Evolutionary conservation across 345 rosid species (phyloP).

Genomic region (Nephelium lappaceum): DNA sequence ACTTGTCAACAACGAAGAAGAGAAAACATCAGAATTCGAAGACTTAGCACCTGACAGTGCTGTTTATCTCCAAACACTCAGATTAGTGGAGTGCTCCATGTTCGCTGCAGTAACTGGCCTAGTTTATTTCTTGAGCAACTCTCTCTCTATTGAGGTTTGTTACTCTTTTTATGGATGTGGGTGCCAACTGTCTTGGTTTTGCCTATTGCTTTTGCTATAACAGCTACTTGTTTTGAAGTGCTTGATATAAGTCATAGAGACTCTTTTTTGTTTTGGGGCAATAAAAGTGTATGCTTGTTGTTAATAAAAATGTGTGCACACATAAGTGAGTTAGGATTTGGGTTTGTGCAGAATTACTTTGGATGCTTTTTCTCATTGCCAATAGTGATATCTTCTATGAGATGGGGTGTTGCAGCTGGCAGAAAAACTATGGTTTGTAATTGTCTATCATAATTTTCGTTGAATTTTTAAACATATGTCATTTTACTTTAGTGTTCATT

Average conservation of each 20-base stretch:
- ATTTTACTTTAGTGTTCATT: constrained; percentile 17
- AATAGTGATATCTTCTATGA: constrained; percentile 78
- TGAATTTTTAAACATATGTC: not conserved
- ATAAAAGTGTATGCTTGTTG: not conserved
- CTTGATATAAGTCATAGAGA: too few species aligned
- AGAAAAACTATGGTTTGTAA: constrained; percentile 87
- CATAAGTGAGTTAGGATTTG: constrained; percentile 2
- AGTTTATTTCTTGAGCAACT: constrained; percentile 87
- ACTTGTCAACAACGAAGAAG: constrained; percentile 31
- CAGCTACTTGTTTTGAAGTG: not conserved
- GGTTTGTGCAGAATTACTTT: constrained; percentile 74
- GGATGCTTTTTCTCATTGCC: constrained; percentile 96
- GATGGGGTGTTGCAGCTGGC: constrained; percentile 92
- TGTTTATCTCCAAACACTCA: constrained; percentile 70
- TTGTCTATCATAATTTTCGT: not conserved
- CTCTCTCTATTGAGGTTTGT: constrained; percentile 84
- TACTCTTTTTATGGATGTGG: not conserved
- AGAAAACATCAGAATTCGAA: constrained; percentile 34
- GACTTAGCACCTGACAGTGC: constrained; percentile 55
- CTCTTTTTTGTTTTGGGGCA: too few species aligned
- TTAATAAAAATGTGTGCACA: not conserved
- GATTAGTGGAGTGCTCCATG: constrained; percentile 95
- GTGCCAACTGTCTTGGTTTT: not conserved
- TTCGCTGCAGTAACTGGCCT: constrained; percentile 88
- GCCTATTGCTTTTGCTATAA: not conserved